phyloP scores from a whole-genome alignment of 2,329 filamentous ascomycete species.

The Rhexocercosporidium sp. region DNA sequence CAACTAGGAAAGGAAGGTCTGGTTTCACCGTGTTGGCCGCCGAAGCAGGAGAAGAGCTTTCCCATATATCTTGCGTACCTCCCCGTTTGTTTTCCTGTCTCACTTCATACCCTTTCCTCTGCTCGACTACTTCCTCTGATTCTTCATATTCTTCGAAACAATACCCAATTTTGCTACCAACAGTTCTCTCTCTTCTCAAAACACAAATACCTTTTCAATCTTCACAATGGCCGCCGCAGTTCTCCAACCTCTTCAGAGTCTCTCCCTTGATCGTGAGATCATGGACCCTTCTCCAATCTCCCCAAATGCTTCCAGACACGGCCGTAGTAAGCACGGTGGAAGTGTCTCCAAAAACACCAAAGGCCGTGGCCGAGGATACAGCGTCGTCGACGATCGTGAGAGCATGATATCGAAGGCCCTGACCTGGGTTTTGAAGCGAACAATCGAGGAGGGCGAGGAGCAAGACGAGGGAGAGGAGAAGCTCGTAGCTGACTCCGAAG shows the following conservation, averaged over 20 bases:
- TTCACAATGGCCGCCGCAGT: conserved; percentile 41
- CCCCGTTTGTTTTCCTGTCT: conserved; percentile 6
- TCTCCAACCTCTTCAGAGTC: conserved; percentile 35
- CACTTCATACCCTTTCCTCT: conserved; percentile 10
- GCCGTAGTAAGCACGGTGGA: conserved; percentile 40
- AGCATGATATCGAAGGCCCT: conserved; percentile 49
- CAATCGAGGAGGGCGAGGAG: conserved; percentile 43
- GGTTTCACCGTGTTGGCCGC: conserved; percentile 20
- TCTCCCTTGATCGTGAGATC: conserved; percentile 39
- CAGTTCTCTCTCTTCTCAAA: conserved; percentile 20
- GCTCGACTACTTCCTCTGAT: conserved; percentile 6
- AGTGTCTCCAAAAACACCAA: conserved; percentile 42
- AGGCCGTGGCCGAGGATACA: conserved; percentile 46
- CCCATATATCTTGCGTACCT: conserved; percentile 25
- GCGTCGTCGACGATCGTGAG: conserved; percentile 49
- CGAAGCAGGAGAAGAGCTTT: background rate
- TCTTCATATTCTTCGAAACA: conserved; percentile 17
- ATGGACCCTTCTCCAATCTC: conserved; percentile 43
- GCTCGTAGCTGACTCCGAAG: conserved; percentile 46
- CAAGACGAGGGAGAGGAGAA: conserved; percentile 46
- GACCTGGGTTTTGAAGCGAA: conserved; percentile 49
- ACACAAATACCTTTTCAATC: conserved; percentile 12
- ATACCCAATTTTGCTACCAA: conserved; percentile 17
- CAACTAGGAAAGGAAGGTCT: conserved; percentile 15
- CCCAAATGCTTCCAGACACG: conserved; percentile 40